Percentiles rank a stretch among this genome's conserved stretches.
These are phyloP conservation scores for barrel medic (Medicago truncatula) DNA, from an alignment of 306 rosid species.

Conservation along the genomic window DNA sequence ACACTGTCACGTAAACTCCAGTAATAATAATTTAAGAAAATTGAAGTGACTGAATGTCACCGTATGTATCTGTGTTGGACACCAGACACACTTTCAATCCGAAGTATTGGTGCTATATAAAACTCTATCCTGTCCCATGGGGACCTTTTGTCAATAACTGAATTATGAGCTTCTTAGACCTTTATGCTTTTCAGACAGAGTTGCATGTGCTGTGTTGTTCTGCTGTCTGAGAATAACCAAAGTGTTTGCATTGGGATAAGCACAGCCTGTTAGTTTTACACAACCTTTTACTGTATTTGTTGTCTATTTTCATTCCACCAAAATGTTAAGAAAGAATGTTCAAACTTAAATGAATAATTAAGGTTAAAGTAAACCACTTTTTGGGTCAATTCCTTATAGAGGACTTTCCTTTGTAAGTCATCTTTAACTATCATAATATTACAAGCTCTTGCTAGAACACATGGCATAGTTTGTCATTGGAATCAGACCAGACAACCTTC, in stretches of 20 bases:
- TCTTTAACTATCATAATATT: slow-evolving; percentile 7
- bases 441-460: neutral
- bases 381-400: neutral
- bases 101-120: neutral
- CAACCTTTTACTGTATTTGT: neutral
- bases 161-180: slow-evolving; percentile 25
- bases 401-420: slow-evolving; percentile 2
- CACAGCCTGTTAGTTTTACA: neutral
- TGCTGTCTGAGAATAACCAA: neutral
- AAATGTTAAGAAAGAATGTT: slow-evolving; percentile 2
- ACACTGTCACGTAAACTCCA: no score
- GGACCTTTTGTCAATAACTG: slow-evolving; percentile 6
- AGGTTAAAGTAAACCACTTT: neutral
- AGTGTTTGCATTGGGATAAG: slow-evolving; percentile 28
- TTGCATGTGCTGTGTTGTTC: slow-evolving; percentile 4
- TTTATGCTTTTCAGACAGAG: slow-evolving; percentile 30
- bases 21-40: no score
- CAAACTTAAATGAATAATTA: neutral
- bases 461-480: slow-evolving; percentile 1
- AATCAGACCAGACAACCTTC: slow-evolving; percentile 1
- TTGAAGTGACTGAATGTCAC: no score
- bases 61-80: no score
- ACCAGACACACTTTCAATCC: no score
- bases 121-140: neutral
- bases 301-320: neutral